Percentiles rank a stretch among this genome's conserved stretches.
Evolutionary conservation across 306 rosid genomes (phyloP).

Genomic region (Amphicarpaea edgeworthii): DNA sequence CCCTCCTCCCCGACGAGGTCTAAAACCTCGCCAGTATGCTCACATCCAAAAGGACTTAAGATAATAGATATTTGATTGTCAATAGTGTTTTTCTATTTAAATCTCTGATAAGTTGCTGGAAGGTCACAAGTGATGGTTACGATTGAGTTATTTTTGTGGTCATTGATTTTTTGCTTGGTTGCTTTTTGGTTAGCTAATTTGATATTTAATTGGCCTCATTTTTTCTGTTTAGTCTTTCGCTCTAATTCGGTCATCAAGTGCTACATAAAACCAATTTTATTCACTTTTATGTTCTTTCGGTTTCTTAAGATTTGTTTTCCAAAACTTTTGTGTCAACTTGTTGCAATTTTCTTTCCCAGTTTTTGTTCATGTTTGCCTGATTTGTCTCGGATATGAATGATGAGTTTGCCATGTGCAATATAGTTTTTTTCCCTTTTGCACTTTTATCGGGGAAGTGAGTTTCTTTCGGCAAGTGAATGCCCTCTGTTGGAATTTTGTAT

Average conservation of each 20-base stretch:
- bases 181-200: slow-evolving; percentile 23
- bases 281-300: slow-evolving; percentile 20
- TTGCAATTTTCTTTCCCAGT: slow-evolving; percentile 26
- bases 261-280: background rate
- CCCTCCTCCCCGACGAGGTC: no score
- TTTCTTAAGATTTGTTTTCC: slow-evolving; percentile 24
- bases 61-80: slow-evolving; percentile 23
- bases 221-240: slow-evolving; percentile 30
- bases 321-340: slow-evolving; percentile 31
- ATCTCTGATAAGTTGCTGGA: slow-evolving; percentile 38
- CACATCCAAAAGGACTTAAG: no score
- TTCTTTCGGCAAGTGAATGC: slow-evolving; percentile 8
- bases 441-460: slow-evolving; percentile 5
- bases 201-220: slow-evolving; percentile 24
- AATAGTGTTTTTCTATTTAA: background rate
- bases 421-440: slow-evolving; percentile 34
- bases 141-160: slow-evolving; percentile 6
- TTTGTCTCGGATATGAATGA: slow-evolving; percentile 39
- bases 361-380: slow-evolving; percentile 36
- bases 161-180: slow-evolving; percentile 26
- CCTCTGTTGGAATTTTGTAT: no score
- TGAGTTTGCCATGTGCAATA: slow-evolving; percentile 34
- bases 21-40: no score
- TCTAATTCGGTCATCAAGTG: slow-evolving; percentile 36
- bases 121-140: slow-evolving; percentile 31